Evolutionary conservation across 2,329 filamentous ascomycete species (phyloP).

Genomic region (Pseudogymnoascus destructans): DNA sequence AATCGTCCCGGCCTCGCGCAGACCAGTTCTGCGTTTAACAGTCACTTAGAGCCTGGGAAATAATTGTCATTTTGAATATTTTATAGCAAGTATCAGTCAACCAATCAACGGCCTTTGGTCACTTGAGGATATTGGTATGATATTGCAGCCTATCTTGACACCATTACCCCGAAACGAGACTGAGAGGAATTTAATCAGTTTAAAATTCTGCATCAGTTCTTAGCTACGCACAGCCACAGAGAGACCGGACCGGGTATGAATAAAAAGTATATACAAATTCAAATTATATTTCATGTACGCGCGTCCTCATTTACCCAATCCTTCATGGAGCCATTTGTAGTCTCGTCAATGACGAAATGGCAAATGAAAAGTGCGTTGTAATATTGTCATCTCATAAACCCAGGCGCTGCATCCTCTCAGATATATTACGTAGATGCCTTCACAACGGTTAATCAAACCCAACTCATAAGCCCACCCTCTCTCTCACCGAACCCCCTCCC

Average conservation of each 20-base stretch:
- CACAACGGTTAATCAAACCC: not conserved
- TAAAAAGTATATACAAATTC: not conserved
- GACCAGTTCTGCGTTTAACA: conserved; percentile 1
- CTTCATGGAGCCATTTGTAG: not conserved
- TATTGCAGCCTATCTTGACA: too few relatives aligned
- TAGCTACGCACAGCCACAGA: not conserved
- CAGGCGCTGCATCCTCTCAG: not conserved
- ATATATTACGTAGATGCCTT: not conserved
- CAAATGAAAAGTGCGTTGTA: not conserved
- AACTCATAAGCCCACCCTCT: not conserved
- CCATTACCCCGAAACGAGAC: too few relatives aligned
- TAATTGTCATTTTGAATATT: too few relatives aligned
- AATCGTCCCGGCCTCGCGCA: not conserved
- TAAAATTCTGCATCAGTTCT: not conserved
- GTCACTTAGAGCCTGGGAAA: too few relatives aligned
- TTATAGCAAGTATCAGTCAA: too few relatives aligned
- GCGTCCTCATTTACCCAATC: not conserved
- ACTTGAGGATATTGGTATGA: too few relatives aligned
- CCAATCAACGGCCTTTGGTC: too few relatives aligned
- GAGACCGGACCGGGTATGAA: not conserved
- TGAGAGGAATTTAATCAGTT: too few relatives aligned
- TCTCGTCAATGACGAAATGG: not conserved
- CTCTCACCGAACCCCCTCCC: conserved; percentile 1
- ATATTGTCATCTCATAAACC: not conserved
- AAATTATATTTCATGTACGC: not conserved